Evolutionary conservation across 352 stramenopile species (phyloP).

Genomic region (Pythium angustatum): DNA sequence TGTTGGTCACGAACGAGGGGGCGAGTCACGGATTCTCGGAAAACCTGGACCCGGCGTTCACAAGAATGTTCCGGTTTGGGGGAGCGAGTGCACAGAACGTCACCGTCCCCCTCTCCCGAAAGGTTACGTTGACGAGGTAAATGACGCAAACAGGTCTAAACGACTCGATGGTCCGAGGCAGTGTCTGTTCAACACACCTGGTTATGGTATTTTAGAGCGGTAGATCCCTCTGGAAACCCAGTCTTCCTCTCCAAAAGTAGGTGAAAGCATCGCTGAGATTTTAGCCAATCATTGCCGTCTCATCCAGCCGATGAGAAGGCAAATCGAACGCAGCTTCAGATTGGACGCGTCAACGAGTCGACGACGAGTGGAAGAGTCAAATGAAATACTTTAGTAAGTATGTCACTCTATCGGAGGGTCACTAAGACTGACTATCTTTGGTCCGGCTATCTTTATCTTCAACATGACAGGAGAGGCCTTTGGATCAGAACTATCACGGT

Average conservation of each 20-base stretch:
- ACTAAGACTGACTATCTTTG: conserved; percentile 26
- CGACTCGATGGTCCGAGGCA: neutral
- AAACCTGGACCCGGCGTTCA: conserved; percentile 10
- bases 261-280: conserved; percentile 1
- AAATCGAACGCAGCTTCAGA: neutral
- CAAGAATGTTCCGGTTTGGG: conserved; percentile 27
- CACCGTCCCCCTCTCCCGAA: neutral
- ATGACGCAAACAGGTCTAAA: conserved; percentile 22
- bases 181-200: neutral
- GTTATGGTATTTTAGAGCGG: no score
- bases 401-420: conserved; percentile 12
- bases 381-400: neutral
- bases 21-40: neutral
- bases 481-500: neutral
- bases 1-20: neutral
- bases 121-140: conserved; percentile 29
- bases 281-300: conserved; percentile 1
- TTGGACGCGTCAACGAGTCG: no score
- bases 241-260: neutral
- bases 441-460: conserved; percentile 24
- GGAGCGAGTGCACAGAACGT: neutral
- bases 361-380: no score
- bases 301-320: neutral
- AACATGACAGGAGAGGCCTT: conserved; percentile 1
- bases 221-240: neutral